These are phyloP conservation scores for Russula foetens DNA, from an alignment of 768 basidiomycete species.

Conservation along the genomic window DNA sequence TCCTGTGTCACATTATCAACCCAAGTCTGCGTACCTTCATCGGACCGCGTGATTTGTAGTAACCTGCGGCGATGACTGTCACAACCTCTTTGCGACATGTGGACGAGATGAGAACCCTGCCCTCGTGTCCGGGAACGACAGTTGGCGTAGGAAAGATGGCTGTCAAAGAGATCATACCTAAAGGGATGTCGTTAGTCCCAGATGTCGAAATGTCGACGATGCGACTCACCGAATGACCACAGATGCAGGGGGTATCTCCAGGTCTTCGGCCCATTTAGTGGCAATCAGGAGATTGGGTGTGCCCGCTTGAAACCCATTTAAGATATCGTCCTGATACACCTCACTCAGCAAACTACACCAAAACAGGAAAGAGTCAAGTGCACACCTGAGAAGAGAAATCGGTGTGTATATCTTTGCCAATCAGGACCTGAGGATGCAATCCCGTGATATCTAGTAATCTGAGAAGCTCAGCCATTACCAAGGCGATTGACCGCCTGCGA, in stretches of 20 bases:
- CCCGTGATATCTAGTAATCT: slow-evolving; percentile 46
- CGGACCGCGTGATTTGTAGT: slow-evolving; percentile 33
- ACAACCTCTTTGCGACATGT: slow-evolving; percentile 56
- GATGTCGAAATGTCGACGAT: background rate
- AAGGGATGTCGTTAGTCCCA: slow-evolving; percentile 5
- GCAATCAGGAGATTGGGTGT: slow-evolving; percentile 56
- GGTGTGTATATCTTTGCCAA: slow-evolving; percentile 29
- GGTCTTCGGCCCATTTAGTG: slow-evolving; percentile 50
- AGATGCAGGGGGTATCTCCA: slow-evolving; percentile 48
- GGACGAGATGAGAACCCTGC: slow-evolving; percentile 44
- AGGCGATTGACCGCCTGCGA: slow-evolving; percentile 43
- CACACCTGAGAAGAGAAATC: slow-evolving; percentile 31
- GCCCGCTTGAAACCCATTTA: slow-evolving; percentile 44
- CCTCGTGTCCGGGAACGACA: slow-evolving; percentile 41
- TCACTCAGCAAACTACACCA: background rate
- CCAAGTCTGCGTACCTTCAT: slow-evolving; percentile 41
- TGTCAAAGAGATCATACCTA: slow-evolving; percentile 57
- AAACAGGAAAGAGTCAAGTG: background rate
- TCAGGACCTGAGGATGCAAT: slow-evolving; percentile 46
- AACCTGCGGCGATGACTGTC: slow-evolving; percentile 47
- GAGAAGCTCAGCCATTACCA: slow-evolving; percentile 50
- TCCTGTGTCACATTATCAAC: slow-evolving; percentile 36
- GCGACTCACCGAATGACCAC: slow-evolving; percentile 52
- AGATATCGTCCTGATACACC: slow-evolving; percentile 36
- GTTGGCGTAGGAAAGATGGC: slow-evolving; percentile 52